Percentiles rank a stretch among this genome's conserved stretches.
phyloP scores from a whole-genome alignment of 1,139 yeast genomes.

The Scheffersomyces lignicola region DNA sequence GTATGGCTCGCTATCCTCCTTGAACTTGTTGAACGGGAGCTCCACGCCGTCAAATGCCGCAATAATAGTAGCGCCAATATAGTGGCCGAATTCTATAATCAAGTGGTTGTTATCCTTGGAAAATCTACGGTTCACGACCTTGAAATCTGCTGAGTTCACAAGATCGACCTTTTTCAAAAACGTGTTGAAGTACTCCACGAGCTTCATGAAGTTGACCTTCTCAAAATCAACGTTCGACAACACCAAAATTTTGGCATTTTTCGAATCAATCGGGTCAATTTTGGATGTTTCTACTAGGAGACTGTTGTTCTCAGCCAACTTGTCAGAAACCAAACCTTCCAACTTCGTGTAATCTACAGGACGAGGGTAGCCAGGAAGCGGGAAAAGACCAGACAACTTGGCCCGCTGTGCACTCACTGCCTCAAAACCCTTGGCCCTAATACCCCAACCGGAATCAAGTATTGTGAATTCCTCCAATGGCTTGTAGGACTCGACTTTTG shows the following conservation, averaged over 20 bases:
- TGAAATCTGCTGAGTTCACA: slow-evolving; percentile 23
- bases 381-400: slow-evolving; percentile 78
- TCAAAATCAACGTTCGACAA: slow-evolving; percentile 48
- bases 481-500: slow-evolving; percentile 19
- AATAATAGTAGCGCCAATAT: slow-evolving; percentile 60
- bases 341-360: slow-evolving; percentile 56
- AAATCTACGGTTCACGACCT: slow-evolving; percentile 33
- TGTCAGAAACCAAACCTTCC: slow-evolving; percentile 46
- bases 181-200: slow-evolving; percentile 44
- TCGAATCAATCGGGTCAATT: slow-evolving; percentile 54
- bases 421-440: slow-evolving; percentile 73
- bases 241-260: slow-evolving; percentile 49
- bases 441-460: slow-evolving; percentile 68
- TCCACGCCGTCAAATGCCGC: slow-evolving; percentile 45
- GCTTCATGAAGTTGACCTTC: slow-evolving; percentile 36
- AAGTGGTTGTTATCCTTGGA: slow-evolving; percentile 38
- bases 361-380: slow-evolving; percentile 69
- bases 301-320: slow-evolving; percentile 42
- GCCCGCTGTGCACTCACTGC: slow-evolving; percentile 76
- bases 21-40: slow-evolving; percentile 32
- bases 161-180: slow-evolving; percentile 39
- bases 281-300: slow-evolving; percentile 40
- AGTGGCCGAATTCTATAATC: slow-evolving; percentile 53
- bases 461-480: slow-evolving; percentile 36
- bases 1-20: slow-evolving; percentile 14